Conservation (phyloP, 2,329 filamentous ascomycete genomes). For the Exophiala oligosperma region DNA sequence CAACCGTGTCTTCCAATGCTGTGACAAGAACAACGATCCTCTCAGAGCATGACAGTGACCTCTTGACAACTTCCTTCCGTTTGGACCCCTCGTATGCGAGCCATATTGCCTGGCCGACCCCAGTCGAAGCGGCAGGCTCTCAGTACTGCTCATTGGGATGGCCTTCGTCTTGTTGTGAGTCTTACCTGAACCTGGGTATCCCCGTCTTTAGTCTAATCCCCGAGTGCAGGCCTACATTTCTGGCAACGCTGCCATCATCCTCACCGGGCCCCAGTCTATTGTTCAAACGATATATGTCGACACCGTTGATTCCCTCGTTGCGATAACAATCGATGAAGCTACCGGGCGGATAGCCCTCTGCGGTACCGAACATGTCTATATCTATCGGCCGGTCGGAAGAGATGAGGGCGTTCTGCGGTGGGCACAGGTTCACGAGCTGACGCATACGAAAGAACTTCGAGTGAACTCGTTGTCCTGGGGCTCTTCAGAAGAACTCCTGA, state of each 20-base stretch:
- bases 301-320: slow-evolving; percentile 65
- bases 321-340: slow-evolving; percentile 76
- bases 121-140: slow-evolving; percentile 75
- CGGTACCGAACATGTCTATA: slow-evolving; percentile 64
- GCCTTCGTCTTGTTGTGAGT: slow-evolving; percentile 69
- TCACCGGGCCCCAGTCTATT: slow-evolving; percentile 71
- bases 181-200: neutral
- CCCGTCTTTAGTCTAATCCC: slow-evolving; percentile 1
- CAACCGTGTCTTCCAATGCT: too few species aligned
- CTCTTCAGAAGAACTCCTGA: slow-evolving; percentile 76
- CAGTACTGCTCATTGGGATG: slow-evolving; percentile 71
- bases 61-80: neutral
- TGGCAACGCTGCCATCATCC: slow-evolving; percentile 81
- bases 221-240: slow-evolving; percentile 75
- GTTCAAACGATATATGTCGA: slow-evolving; percentile 91
- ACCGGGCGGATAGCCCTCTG: slow-evolving; percentile 84
- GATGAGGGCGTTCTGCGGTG: slow-evolving; percentile 66
- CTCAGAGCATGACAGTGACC: neutral
- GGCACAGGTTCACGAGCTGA: slow-evolving; percentile 23
- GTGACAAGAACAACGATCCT: too few species aligned
- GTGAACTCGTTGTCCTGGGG: slow-evolving; percentile 80
- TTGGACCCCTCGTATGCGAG: slow-evolving; percentile 63
- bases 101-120: slow-evolving; percentile 76
- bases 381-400: slow-evolving; percentile 75
- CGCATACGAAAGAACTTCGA: slow-evolving; percentile 42